Base-by-base conservation (phyloP, 805 yeast genomes). In the Teunomyces funiuensis region DNA sequence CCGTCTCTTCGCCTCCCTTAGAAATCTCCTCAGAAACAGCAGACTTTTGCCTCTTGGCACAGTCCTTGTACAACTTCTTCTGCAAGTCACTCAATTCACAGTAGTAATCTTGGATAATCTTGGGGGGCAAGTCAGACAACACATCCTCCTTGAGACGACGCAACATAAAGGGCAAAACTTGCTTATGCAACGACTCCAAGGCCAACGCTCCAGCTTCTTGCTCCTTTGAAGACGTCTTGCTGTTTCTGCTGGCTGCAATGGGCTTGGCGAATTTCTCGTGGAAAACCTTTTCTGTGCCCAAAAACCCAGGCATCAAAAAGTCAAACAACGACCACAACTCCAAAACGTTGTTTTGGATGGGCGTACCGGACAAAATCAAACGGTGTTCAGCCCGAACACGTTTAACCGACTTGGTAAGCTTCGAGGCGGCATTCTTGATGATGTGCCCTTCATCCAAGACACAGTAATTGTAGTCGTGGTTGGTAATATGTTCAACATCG, bases 321-420 rank as follows among this genome's bases (percentile, higher is more conserved):
- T 93, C 99, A 71, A 93, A 93, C 55, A 93, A 71, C 3, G 99
- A 93, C 99, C 99, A 93, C 47, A 93, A 70, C 63, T 93, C 99
- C 31, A 93, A 73, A 2, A 93, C 99, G 57, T 93, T 93, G 59
- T 93, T 93, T 63, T 93, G 99, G 53, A 93, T 93, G 10, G 99
- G 99, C 0, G 99, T 93, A 54, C 99, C 99, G 0, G 98, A 87
- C 46, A 93, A 71, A 29, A 93, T 83, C 49, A 93, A 74, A 39
- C 99, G 69, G 63, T 93, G 99, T 46, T 91, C 89, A 1, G 98
- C 95, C 42, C 75, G 72, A 26, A 91, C 68, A 46, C 74, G 70
- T 59, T 93, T 93, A 7, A 93, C 97, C 1, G 96, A 83, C 55
- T 85, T 85, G 2, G 97, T 83, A 41, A 93, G 71, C 61, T 91